Evolutionary conservation across 768 basidiomycete species (phyloP), one percentile per base, ranked within the genome.

Genomic region (Mycena rosella): DNA sequence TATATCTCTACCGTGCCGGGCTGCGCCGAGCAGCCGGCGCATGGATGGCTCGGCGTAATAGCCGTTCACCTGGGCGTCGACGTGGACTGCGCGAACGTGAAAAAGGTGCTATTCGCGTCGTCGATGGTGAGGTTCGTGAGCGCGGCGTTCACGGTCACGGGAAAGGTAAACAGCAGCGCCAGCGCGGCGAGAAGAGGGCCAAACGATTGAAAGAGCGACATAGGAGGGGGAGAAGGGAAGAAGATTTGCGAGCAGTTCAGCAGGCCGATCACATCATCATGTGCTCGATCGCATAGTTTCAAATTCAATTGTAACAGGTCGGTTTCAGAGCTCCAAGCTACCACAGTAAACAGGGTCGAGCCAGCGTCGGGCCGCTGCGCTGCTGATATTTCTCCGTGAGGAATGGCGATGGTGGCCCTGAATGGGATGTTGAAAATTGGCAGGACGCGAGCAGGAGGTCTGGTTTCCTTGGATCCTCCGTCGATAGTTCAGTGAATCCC

Each of bases 101-200:
- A 69, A 47, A 54, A 57, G 14, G 30, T 27, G 22, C 38, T 34
- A 27, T 69, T 48, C n/a, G 62, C 22, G 57, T 69, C 67, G 38
- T 69, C 67, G 56, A 69, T 60, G 22, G 67, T 69, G 62, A 69
- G 13, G 26, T 69, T 69, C 1, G 62, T 60, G 45, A 52, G 60
- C 32, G 32, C 32, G 9, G 40, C 61, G 24, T n/a, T n/a, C n/a
- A 53, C 54, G 29, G 14, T 18, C 3, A 34, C 38, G 45, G 47
- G 27, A 7, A n/a, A 22, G 22, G 55, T 9, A 26, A 65, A 24
- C 44, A 45, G 44, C 44, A 45, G 44, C 44, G 44, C 44, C 44
- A 45, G 44, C 44, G 44, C 22, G n/a, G 22, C 44, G 7, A n/a
- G 22, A 5, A 45, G 44, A 45, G 44, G n/a, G 13, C 5, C 18